These are phyloP conservation scores for Pleurotus salmoneostramineus DNA, from an alignment of 768 basidiomycete species.

Conservation along the genomic window DNA sequence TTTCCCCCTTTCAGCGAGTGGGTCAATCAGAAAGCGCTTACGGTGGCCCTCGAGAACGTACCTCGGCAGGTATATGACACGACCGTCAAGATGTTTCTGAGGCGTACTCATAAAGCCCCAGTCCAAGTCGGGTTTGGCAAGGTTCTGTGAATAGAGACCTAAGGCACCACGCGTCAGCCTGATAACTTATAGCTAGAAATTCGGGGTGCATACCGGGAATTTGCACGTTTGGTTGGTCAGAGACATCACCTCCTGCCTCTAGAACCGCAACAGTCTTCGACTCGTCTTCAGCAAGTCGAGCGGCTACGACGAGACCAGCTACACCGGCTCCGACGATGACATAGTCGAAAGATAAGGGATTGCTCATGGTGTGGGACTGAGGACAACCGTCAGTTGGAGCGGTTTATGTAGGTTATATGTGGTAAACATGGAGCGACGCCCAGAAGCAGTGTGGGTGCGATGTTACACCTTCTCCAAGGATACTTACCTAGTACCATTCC, in stretches of 20 bases:
- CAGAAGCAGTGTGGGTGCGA: too few relatives aligned
- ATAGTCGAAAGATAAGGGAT: too few relatives aligned
- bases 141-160: not conserved
- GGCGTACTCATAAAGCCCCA: conserved; percentile 1
- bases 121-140: conserved; percentile 4
- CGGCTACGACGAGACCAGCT: too few relatives aligned
- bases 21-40: not conserved
- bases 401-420: too few relatives aligned
- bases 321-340: too few relatives aligned
- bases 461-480: too few relatives aligned
- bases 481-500: too few relatives aligned
- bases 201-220: not conserved
- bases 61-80: conserved; percentile 9
- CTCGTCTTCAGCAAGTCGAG: too few relatives aligned
- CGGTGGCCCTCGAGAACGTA: not conserved
- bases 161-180: not conserved
- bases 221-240: not conserved
- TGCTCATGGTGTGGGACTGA: too few relatives aligned
- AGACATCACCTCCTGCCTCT: conserved; percentile 18
- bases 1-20: conserved; percentile 12
- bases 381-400: too few relatives aligned
- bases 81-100: conserved; percentile 4
- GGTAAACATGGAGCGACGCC: too few relatives aligned
- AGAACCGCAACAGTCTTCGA: too few relatives aligned
- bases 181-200: not conserved